Percentiles rank a stretch among this genome's conserved stretches.
phyloP scores from a whole-genome alignment of 441 rosid species.

The Rhodomyrtus psidioides region DNA sequence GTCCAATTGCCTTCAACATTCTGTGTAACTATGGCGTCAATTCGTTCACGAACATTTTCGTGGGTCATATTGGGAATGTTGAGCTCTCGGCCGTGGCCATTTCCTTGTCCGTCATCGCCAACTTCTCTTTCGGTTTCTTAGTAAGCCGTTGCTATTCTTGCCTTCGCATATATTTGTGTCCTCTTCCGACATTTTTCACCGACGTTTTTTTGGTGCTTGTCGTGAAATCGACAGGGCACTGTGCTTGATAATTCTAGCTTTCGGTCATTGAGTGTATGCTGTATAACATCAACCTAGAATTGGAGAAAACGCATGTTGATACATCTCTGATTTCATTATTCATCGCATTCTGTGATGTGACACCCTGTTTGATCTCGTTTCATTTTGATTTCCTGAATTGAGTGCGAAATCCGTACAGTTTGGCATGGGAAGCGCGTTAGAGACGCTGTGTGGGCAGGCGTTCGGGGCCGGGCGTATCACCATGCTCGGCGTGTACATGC shows the following conservation, averaged over 20 bases:
- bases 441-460: slow-evolving; percentile 72
- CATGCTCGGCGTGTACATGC: slow-evolving; percentile 78
- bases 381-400: neutral
- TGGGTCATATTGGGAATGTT: slow-evolving; percentile 75
- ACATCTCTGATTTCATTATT: neutral
- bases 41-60: slow-evolving; percentile 78
- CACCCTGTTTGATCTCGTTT: neutral
- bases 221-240: neutral
- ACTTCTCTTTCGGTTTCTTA: slow-evolving; percentile 86
- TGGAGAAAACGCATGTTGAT: neutral
- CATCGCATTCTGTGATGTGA: neutral
- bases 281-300: neutral
- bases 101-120: slow-evolving; percentile 65
- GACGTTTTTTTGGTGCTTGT: neutral
- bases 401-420: slow-evolving; percentile 25
- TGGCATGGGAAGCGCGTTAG: slow-evolving; percentile 78
- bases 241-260: neutral
- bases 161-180: neutral
- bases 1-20: slow-evolving; percentile 81
- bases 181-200: neutral
- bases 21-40: slow-evolving; percentile 79
- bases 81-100: slow-evolving; percentile 85
- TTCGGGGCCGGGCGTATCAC: slow-evolving; percentile 64
- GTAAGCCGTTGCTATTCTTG: slow-evolving; percentile 18
- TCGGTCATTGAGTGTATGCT: neutral